Percentiles rank a stretch among this genome's conserved stretches.
phyloP scores from a whole-genome alignment of 225 moss, liverwort and hornwort genomes.

The Sphagnum contortum region DNA sequence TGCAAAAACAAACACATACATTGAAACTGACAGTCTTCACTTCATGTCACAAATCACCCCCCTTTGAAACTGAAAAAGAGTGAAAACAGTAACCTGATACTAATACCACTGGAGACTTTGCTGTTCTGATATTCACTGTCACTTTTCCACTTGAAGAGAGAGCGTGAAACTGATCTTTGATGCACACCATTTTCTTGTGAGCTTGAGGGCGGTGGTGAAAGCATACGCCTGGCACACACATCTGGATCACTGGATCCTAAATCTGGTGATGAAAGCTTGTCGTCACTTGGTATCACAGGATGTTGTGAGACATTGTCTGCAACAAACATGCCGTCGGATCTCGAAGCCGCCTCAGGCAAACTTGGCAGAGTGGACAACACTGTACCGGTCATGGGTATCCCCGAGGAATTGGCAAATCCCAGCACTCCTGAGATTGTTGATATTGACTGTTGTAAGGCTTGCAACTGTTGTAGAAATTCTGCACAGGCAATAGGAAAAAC shows the following conservation, averaged over 20 bases:
- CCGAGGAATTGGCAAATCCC: conserved; percentile 67
- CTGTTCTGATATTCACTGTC: conserved; percentile 44
- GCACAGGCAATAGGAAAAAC: conserved; percentile 6
- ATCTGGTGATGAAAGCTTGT: conserved; percentile 53
- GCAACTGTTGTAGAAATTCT: conserved; percentile 94
- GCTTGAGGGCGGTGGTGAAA: conserved; percentile 33
- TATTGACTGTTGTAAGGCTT: conserved; percentile 77
- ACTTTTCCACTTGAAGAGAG: conserved; percentile 86
- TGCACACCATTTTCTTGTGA: conserved; percentile 51
- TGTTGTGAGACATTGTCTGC: conserved; percentile 23
- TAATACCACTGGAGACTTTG: conserved; percentile 17
- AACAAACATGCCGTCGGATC: conserved; percentile 42
- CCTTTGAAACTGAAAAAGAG: background rate
- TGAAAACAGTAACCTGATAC: conserved; percentile 29
- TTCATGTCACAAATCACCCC: no score
- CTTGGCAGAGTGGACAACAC: conserved; percentile 26
- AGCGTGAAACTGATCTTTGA: conserved; percentile 51
- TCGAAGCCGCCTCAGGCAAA: conserved; percentile 41
- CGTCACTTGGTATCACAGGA: conserved; percentile 35
- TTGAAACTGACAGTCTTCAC: no score
- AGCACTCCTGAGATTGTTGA: conserved; percentile 84
- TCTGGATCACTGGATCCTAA: conserved; percentile 28
- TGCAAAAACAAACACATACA: background rate
- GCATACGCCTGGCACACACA: conserved; percentile 33
- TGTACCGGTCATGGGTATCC: conserved; percentile 8